Percentiles rank a stretch among this genome's conserved stretches.
These are phyloP conservation scores for Fusarium tanahbumbuense DNA, from an alignment of 2,329 filamentous ascomycete genomes.

Conservation along the genomic window DNA sequence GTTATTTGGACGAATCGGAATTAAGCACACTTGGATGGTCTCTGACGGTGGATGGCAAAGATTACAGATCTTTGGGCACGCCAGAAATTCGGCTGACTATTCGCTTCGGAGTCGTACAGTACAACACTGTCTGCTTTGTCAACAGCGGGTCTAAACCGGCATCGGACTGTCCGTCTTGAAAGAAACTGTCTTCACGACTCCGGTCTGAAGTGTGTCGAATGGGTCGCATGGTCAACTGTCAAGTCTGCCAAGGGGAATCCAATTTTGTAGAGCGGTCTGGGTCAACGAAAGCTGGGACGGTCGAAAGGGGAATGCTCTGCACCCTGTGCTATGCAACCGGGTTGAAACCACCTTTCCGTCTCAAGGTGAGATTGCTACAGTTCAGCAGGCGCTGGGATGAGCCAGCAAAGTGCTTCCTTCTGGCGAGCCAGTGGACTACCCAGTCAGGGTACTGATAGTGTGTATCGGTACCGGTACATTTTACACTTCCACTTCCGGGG, in stretches of 20 bases:
- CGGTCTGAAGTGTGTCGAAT: slow-evolving; percentile 7
- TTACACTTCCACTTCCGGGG: slow-evolving; percentile 34
- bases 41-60: slow-evolving; percentile 25
- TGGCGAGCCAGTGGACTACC: neutral
- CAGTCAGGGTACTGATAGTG: neutral
- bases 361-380: slow-evolving; percentile 19
- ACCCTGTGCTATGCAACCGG: slow-evolving; percentile 27
- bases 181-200: slow-evolving; percentile 12
- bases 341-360: slow-evolving; percentile 17
- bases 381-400: slow-evolving; percentile 23
- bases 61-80: slow-evolving; percentile 21
- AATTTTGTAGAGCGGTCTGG: slow-evolving; percentile 17
- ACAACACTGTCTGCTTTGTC: slow-evolving; percentile 17
- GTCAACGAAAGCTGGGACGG: neutral
- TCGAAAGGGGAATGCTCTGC: slow-evolving; percentile 23
- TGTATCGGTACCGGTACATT: slow-evolving; percentile 24
- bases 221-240: slow-evolving; percentile 5
- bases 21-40: neutral
- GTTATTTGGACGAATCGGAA: slow-evolving; percentile 34
- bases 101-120: slow-evolving; percentile 5
- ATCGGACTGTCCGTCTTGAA: slow-evolving; percentile 29
- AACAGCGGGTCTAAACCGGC: slow-evolving; percentile 1
- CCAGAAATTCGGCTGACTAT: slow-evolving; percentile 7
- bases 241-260: neutral
- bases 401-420: slow-evolving; percentile 13